Evolutionary conservation across 345 rosid species (phyloP).

Genomic region (Syzygium aromaticum): DNA sequence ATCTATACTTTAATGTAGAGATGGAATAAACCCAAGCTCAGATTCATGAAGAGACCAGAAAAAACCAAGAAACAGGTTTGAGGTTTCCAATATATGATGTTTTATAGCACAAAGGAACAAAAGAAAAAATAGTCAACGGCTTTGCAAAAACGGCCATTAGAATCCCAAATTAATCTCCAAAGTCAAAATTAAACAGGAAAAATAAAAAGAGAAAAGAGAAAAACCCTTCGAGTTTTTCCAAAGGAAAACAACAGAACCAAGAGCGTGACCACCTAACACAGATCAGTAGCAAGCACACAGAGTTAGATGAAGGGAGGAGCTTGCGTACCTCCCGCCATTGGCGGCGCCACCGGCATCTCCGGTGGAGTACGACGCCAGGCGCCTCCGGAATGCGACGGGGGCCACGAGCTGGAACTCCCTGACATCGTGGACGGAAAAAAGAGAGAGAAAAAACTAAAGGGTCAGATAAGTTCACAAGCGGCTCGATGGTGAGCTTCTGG

Average conservation of each 20-base stretch:
- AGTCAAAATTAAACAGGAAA: neutral
- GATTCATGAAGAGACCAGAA: neutral
- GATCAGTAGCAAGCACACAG: neutral
- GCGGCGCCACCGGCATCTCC: neutral
- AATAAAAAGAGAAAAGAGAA: neutral
- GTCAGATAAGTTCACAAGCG: neutral
- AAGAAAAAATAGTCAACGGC: neutral
- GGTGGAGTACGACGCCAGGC: neutral
- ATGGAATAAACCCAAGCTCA: neutral
- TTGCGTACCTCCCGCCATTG: neutral
- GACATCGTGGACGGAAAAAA: neutral
- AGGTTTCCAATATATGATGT: neutral
- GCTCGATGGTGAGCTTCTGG: neutral
- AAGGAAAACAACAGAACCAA: neutral
- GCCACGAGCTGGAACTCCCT: neutral
- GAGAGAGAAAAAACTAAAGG: neutral
- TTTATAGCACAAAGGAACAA: neutral
- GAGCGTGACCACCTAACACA: neutral
- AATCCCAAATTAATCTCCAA: neutral
- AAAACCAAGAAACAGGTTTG: neutral
- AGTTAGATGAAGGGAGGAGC: neutral
- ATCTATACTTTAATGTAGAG: neutral
- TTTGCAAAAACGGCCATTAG: neutral
- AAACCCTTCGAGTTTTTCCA: neutral
- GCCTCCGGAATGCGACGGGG: neutral